phyloP scores from a whole-genome alignment of 345 rosid genomes.

The Heritiera littoralis region DNA sequence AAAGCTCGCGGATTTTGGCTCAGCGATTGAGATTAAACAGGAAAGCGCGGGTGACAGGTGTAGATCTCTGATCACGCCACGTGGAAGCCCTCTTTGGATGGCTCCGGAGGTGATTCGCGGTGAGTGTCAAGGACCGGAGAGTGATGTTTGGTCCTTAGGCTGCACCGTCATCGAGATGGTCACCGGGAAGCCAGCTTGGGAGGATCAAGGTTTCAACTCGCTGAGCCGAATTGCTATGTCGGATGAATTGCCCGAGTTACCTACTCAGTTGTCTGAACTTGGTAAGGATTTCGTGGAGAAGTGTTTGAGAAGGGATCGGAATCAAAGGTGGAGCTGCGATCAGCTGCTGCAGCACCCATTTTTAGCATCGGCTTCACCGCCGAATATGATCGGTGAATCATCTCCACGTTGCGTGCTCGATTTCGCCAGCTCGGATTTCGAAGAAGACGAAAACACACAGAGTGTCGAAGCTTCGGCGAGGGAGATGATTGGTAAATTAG shows the following conservation, averaged over 20 bases:
- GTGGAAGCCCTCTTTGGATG: constrained; percentile 94
- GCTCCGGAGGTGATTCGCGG: constrained; percentile 83
- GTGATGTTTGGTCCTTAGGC: constrained; percentile 84
- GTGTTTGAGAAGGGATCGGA: constrained; percentile 55
- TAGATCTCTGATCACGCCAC: constrained; percentile 35
- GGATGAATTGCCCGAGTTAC: constrained; percentile 47
- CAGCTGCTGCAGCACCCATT: constrained; percentile 70
- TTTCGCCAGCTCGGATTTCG: constrained; percentile 52
- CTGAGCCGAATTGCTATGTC: constrained; percentile 62
- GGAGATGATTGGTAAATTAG: constrained; percentile 46
- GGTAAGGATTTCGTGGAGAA: constrained; percentile 65
- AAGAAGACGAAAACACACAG: constrained; percentile 23
- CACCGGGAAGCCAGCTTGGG: constrained; percentile 75
- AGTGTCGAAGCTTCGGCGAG: constrained; percentile 20
- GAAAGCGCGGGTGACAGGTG: neutral
- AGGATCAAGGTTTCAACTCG: constrained; percentile 53
- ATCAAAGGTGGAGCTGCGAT: constrained; percentile 71
- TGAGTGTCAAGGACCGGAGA: constrained; percentile 71
- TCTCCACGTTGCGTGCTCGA: constrained; percentile 82
- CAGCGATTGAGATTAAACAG: constrained; percentile 35
- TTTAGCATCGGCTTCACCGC: constrained; percentile 33
- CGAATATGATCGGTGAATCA: constrained; percentile 28
- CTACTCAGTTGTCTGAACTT: constrained; percentile 44
- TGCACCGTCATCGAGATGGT: constrained; percentile 78
- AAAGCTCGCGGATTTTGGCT: constrained; percentile 83